Percentiles rank a stretch among this genome's conserved stretches.
These are phyloP conservation scores for Podila epigama DNA, from an alignment of 192 early-diverging fungal genomes.

Conservation along the genomic window DNA sequence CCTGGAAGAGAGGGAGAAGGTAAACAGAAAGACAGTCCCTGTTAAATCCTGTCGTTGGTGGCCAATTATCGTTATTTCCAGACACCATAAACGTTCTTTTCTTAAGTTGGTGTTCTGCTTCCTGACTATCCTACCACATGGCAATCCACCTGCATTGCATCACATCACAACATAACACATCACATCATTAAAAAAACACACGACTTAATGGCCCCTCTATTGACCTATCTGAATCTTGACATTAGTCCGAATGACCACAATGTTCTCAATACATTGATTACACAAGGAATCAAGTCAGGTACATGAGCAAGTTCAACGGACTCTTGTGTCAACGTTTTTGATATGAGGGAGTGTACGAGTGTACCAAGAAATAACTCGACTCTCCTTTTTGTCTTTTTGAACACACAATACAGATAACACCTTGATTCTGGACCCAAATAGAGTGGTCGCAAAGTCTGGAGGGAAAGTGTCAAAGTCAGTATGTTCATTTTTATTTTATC, in stretches of 20 bases:
- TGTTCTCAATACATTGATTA: constrained; percentile 15
- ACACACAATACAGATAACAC: constrained; percentile 8
- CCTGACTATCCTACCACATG: too few relatives aligned
- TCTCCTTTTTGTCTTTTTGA: neutral
- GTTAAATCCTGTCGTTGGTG: too few relatives aligned
- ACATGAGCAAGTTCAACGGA: neutral
- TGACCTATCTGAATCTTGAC: neutral
- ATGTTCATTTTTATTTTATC: neutral
- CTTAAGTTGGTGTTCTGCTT: too few relatives aligned
- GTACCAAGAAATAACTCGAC: too few relatives aligned
- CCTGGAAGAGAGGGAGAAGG: neutral
- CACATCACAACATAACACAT: neutral
- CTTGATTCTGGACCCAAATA: constrained; percentile 34
- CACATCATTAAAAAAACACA: neutral
- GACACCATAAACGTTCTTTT: neutral
- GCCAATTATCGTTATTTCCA: neutral
- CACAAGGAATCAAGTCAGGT: constrained; percentile 45
- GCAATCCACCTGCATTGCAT: neutral
- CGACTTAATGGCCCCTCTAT: neutral
- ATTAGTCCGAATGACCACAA: constrained; percentile 5
- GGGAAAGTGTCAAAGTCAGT: constrained; percentile 4
- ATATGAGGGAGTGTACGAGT: too few relatives aligned
- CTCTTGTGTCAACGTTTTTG: neutral
- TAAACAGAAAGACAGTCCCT: neutral
- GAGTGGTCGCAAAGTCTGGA: constrained; percentile 22